A percentile compares a stretch with the other conserved stretches of the same genome.
These are phyloP conservation scores for Lactarius hatsudake DNA, from an alignment of 768 basidiomycete genomes.

Conservation along the genomic window DNA sequence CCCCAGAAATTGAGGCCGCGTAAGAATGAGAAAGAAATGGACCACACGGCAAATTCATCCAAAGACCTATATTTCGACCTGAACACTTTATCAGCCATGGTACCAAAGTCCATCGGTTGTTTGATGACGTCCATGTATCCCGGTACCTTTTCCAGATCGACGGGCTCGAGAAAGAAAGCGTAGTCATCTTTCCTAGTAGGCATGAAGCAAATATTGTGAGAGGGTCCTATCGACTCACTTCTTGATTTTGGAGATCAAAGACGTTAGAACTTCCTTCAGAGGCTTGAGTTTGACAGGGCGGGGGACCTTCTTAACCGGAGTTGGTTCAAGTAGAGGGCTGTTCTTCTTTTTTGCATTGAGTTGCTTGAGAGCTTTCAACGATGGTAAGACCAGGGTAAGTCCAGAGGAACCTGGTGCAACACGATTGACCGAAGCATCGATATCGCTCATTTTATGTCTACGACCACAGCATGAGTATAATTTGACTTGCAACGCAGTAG, in stretches of 20 bases:
- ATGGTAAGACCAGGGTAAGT: constrained; percentile 63
- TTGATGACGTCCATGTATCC: constrained; percentile 70
- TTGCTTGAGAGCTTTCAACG: constrained; percentile 60
- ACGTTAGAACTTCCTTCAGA: constrained; percentile 67
- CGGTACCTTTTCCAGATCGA: constrained; percentile 56
- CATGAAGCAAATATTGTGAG: background rate
- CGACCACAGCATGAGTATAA: background rate
- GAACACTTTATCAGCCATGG: constrained; percentile 75
- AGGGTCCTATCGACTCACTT: constrained; percentile 43
- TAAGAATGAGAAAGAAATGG: background rate
- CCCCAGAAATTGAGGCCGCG: background rate
- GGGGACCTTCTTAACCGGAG: constrained; percentile 38
- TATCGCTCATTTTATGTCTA: constrained; percentile 16
- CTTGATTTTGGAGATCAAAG: constrained; percentile 69
- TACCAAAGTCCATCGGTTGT: constrained; percentile 90
- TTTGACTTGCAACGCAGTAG: background rate
- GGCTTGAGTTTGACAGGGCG: constrained; percentile 75
- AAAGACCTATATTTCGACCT: constrained; percentile 74
- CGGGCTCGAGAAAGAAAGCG: constrained; percentile 74
- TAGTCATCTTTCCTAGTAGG: constrained; percentile 74
- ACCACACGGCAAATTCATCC: constrained; percentile 71
- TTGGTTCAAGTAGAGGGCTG: constrained; percentile 28
- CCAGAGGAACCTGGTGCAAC: constrained; percentile 38
- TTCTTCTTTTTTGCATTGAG: constrained; percentile 51
- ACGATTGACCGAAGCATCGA: constrained; percentile 7